phyloP scores from a whole-genome alignment of 1,284 basidiomycete species.

The Rhodotorula sp. region DNA sequence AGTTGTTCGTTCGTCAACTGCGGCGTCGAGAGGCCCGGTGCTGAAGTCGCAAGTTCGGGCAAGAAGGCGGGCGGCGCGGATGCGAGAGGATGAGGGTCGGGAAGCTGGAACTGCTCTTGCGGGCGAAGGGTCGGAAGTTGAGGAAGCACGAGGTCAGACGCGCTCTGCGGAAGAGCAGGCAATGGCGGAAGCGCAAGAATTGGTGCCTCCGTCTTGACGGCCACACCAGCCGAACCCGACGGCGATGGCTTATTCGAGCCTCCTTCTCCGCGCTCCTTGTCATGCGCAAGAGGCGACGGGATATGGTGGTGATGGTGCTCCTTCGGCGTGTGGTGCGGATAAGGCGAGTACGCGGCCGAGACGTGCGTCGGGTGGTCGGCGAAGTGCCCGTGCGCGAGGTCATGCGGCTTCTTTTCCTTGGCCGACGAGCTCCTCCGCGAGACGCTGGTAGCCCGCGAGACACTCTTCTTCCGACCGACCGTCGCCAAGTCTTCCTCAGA shows the following conservation, averaged over 20 bases:
- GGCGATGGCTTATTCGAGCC: neutral
- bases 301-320: constrained; percentile 1
- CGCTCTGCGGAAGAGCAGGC: neutral
- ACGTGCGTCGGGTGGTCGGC: constrained; percentile 29
- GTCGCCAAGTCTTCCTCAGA: constrained; percentile 24
- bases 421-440: constrained; percentile 11
- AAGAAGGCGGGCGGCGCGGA: neutral
- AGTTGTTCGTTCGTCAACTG: constrained; percentile 12
- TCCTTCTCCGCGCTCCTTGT: neutral
- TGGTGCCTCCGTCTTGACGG: no score
- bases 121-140: neutral
- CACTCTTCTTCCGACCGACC: constrained; percentile 23
- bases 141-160: neutral
- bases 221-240: neutral
- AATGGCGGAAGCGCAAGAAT: neutral
- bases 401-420: constrained; percentile 25
- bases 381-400: constrained; percentile 30
- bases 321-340: constrained; percentile 18
- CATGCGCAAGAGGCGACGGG: constrained; percentile 3
- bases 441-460: constrained; percentile 10
- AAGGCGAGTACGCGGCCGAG: constrained; percentile 22
- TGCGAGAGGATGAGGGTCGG: no score
- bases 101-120: neutral
- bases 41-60: neutral
- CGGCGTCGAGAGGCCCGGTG: neutral